Conservation (phyloP, 2,329 filamentous ascomycete genomes). For the Trichophyton benhamiae region DNA sequence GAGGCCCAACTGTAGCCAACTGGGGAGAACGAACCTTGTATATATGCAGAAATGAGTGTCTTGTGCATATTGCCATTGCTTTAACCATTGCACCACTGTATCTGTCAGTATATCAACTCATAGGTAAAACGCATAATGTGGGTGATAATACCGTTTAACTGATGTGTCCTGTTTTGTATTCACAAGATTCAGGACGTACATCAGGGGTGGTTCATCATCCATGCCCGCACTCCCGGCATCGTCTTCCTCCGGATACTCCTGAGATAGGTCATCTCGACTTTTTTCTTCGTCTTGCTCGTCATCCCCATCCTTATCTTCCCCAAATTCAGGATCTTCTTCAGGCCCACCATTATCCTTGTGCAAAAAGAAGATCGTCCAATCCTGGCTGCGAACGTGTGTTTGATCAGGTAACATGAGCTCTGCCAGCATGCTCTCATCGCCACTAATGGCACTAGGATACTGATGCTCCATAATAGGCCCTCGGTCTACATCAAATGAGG, state of each 20-base stretch:
- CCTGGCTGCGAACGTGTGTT: conserved; percentile 83
- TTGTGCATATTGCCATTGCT: conserved; percentile 96
- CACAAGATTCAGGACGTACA: conserved; percentile 94
- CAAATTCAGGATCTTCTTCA: conserved; percentile 60
- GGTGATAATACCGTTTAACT: conserved; percentile 52
- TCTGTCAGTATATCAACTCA: conserved; percentile 11
- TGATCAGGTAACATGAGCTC: conserved; percentile 98
- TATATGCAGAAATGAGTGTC: conserved; percentile 94
- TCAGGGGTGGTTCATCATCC: conserved; percentile 75
- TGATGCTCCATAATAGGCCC: conserved; percentile 98
- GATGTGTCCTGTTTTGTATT: conserved; percentile 96
- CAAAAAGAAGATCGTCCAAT: conserved; percentile 98
- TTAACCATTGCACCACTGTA: conserved; percentile 81
- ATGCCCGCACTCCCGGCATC: conserved; percentile 52
- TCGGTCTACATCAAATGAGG: conserved; percentile 91
- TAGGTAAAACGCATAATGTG: not conserved
- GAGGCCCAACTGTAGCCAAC: not conserved
- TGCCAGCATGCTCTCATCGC: conserved; percentile 94
- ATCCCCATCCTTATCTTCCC: conserved; percentile 40
- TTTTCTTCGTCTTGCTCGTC: conserved; percentile 20
- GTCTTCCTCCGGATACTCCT: conserved; percentile 29
- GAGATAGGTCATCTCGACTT: conserved; percentile 35
- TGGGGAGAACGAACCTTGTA: conserved; percentile 58
- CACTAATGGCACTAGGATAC: conserved; percentile 86
- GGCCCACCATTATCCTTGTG: conserved; percentile 85